phyloP scores from a whole-genome alignment of 2,329 filamentous ascomycete genomes.

The Alternaria gaisen region DNA sequence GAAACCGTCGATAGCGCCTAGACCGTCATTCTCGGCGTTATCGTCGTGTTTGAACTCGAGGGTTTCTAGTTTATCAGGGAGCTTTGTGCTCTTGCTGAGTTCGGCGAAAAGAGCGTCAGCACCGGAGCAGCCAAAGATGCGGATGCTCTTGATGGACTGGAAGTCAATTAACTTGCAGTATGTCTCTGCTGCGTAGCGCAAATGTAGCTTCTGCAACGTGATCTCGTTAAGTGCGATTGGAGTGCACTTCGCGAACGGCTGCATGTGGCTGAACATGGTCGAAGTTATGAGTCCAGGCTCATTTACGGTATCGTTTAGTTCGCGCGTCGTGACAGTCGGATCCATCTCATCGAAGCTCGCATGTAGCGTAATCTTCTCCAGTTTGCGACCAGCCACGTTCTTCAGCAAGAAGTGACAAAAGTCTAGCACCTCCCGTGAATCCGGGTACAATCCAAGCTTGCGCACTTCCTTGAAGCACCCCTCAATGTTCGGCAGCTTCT shows the following conservation, averaged over 20 bases:
- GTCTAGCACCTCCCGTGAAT: conserved; percentile 55
- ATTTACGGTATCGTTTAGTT: conserved; percentile 59
- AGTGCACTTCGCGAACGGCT: conserved; percentile 57
- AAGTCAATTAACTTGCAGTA: conserved; percentile 60
- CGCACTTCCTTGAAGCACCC: conserved; percentile 53
- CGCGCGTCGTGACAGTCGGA: conserved; percentile 46
- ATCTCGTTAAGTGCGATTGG: conserved; percentile 57
- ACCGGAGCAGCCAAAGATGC: conserved; percentile 56
- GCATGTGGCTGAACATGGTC: conserved; percentile 58
- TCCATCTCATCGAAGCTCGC: conserved; percentile 56
- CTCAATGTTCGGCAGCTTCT: conserved; percentile 53
- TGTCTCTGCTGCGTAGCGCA: conserved; percentile 59
- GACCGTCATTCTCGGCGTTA: conserved; percentile 57
- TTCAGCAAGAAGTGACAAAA: conserved; percentile 55
- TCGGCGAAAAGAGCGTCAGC: conserved; percentile 59
- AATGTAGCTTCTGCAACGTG: conserved; percentile 55
- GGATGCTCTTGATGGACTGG: conserved; percentile 53
- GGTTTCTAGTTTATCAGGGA: conserved; percentile 56
- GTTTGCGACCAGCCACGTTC: conserved; percentile 45
- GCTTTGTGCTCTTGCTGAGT: conserved; percentile 55
- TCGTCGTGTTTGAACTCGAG: conserved; percentile 60
- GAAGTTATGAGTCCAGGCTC: conserved; percentile 57
- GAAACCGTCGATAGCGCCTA: conserved; percentile 59
- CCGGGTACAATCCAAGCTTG: conserved; percentile 59
- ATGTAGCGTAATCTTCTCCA: conserved; percentile 60